These are phyloP conservation scores for Chytriomyces hyalinus DNA, from an alignment of 192 early-diverging fungal genomes.

Conservation along the genomic window DNA sequence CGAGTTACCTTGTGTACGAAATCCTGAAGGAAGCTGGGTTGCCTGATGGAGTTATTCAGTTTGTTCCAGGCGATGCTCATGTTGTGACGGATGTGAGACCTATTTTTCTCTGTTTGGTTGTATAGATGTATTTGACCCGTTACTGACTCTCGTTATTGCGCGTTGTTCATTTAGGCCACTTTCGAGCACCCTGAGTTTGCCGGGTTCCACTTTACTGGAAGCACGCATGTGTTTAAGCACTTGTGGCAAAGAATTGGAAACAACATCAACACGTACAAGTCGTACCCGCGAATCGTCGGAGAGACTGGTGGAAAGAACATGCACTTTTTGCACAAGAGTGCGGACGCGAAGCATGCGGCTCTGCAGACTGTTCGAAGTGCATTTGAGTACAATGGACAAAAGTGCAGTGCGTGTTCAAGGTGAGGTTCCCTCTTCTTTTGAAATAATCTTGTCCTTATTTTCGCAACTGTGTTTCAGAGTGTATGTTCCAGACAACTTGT, in stretches of 20 bases:
- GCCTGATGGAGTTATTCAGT: constrained; percentile 96
- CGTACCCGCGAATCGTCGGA: constrained; percentile 96
- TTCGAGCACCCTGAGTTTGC: constrained; percentile 92
- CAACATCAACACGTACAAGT: constrained; percentile 89
- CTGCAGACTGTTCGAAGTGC: constrained; percentile 87
- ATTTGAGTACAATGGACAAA: constrained; percentile 99
- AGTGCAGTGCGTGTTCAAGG: constrained; percentile 96
- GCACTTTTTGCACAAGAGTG: constrained; percentile 87
- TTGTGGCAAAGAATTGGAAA: constrained; percentile 90
- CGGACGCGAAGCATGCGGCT: constrained; percentile 78
- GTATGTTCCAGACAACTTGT: constrained; percentile 86
- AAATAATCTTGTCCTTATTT: constrained; percentile 8
- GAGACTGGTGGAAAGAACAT: constrained; percentile 99
- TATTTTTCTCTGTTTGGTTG: no score
- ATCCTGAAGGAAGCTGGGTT: constrained; percentile 95
- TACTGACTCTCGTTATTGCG: constrained; percentile 8
- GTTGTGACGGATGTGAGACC: constrained; percentile 69
- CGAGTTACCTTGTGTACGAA: constrained; percentile 89
- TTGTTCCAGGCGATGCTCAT: constrained; percentile 88
- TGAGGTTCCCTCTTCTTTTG: constrained; percentile 13
- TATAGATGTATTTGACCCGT: not conserved
- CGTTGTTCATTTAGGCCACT: constrained; percentile 48
- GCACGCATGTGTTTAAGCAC: constrained; percentile 88
- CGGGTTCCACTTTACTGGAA: constrained; percentile 95
- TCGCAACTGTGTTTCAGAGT: constrained; percentile 34